Evolutionary conservation across 176 grass and related monocot species (phyloP).

Genomic region (Eleusine coracana): DNA sequence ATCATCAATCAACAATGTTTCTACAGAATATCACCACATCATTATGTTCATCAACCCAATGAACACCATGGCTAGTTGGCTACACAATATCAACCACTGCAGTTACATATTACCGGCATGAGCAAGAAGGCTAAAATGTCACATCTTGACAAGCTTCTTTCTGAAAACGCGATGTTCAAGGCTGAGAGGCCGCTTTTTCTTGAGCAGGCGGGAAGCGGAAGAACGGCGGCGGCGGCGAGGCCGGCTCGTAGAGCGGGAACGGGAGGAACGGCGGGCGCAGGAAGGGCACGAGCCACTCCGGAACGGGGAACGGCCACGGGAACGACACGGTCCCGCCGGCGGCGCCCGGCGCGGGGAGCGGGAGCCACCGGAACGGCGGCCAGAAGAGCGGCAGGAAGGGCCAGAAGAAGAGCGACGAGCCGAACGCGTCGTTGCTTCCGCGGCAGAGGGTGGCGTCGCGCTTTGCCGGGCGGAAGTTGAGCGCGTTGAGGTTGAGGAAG

Average conservation of each 20-base stretch:
- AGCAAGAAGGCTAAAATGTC: conserved; percentile 34
- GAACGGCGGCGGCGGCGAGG: conserved; percentile 55
- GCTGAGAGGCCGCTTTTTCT: conserved; percentile 1
- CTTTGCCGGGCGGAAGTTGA: conserved; percentile 81
- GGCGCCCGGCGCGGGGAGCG: conserved; percentile 29
- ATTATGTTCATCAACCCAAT: conserved; percentile 23
- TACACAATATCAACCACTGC: background rate
- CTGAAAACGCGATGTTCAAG: background rate
- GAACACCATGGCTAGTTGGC: conserved; percentile 14
- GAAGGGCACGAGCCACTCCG: conserved; percentile 68
- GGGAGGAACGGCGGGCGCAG: conserved; percentile 71
- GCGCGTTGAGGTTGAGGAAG: conserved; percentile 95
- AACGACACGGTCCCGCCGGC: conserved; percentile 53
- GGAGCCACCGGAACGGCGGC: conserved; percentile 53
- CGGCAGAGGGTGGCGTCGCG: conserved; percentile 58
- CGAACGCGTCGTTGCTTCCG: conserved; percentile 4
- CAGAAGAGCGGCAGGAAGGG: conserved; percentile 75
- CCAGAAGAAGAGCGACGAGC: conserved; percentile 81
- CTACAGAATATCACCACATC: conserved; percentile 7
- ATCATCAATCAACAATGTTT: background rate
- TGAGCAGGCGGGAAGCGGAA: conserved; percentile 50
- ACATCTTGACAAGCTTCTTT: conserved; percentile 20
- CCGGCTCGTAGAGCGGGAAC: conserved; percentile 65
- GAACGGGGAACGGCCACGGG: conserved; percentile 72
- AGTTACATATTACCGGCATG: background rate